Conservation (phyloP, 352 stramenopile genomes). For the Pythium brachiatum region DNA sequence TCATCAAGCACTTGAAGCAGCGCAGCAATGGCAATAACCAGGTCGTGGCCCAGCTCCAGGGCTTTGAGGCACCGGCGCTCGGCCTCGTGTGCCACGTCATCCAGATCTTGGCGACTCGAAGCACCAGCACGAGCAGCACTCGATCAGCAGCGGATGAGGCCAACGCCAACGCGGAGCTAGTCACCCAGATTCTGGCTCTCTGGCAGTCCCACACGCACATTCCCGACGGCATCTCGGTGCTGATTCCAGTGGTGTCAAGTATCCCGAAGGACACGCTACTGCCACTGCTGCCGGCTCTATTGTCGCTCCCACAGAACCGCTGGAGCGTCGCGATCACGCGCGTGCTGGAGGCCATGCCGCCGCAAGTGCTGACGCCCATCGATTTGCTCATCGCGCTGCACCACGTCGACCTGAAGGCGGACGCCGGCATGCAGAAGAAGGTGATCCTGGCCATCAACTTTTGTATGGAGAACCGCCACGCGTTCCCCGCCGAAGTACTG, state of each 20-base stretch:
- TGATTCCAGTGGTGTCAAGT: conserved; percentile 64
- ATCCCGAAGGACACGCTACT: conserved; percentile 57
- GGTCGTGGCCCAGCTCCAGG: conserved; percentile 66
- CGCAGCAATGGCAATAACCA: conserved; percentile 41
- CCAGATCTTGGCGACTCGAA: conserved; percentile 57
- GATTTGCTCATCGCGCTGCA: conserved; percentile 75
- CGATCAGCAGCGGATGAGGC: conserved; percentile 31
- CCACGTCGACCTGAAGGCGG: conserved; percentile 68
- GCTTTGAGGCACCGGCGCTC: conserved; percentile 56
- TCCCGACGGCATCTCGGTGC: conserved; percentile 57
- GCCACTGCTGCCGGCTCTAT: conserved; percentile 54
- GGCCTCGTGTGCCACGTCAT: conserved; percentile 75
- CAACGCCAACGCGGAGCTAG: conserved; percentile 39
- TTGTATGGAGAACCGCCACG: conserved; percentile 75
- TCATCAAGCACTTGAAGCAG: conserved; percentile 84
- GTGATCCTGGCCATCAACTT: conserved; percentile 77
- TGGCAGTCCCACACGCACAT: conserved; percentile 59
- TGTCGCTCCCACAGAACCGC: conserved; percentile 48
- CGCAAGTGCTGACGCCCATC: conserved; percentile 58
- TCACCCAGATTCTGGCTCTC: conserved; percentile 58
- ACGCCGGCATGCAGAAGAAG: conserved; percentile 72
- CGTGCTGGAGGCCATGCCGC: conserved; percentile 70
- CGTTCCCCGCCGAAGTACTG: conserved; percentile 74
- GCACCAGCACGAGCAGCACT: not conserved
- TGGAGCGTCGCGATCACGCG: conserved; percentile 69